Percentiles rank a stretch among this genome's conserved stretches.
phyloP scores from a whole-genome alignment of 164 flowering plant species.

The Tinospora cordifolia region DNA sequence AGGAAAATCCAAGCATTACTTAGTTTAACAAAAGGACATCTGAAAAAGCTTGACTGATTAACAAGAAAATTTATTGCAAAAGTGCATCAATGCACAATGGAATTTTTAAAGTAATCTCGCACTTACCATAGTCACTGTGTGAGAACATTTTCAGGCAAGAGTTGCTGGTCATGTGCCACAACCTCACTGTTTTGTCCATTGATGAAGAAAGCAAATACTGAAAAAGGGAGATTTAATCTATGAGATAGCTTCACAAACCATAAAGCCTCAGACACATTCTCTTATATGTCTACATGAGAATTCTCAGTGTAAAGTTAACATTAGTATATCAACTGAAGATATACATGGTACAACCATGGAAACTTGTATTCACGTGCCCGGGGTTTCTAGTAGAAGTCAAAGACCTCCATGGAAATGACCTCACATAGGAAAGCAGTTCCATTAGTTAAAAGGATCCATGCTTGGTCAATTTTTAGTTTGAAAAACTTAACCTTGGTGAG shows the following conservation, averaged over 20 bases:
- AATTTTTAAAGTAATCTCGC: neutral
- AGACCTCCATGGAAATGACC: too few relatives aligned
- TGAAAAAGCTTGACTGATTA: neutral
- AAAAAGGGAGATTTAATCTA: constrained; percentile 7
- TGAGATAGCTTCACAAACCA: neutral
- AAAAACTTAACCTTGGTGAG: too few relatives aligned
- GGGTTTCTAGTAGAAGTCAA: too few relatives aligned
- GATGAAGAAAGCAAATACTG: constrained; percentile 96
- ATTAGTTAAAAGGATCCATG: too few relatives aligned
- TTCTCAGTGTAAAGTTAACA: neutral
- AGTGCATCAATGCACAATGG: neutral
- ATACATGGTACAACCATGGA: too few relatives aligned
- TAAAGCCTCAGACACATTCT: neutral
- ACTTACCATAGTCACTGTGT: constrained; percentile 92
- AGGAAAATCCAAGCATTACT: constrained; percentile 19
- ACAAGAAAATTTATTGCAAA: too few relatives aligned
- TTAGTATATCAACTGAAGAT: neutral
- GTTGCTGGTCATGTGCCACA: constrained; percentile 83
- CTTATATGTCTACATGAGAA: neutral
- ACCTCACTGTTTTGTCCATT: constrained; percentile 98
- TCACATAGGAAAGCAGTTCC: too few relatives aligned
- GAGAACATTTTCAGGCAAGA: constrained; percentile 83
- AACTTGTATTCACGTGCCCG: too few relatives aligned
- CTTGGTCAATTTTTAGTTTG: too few relatives aligned
- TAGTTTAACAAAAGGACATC: neutral